Base-by-base conservation (phyloP, 2,329 filamentous ascomycete genomes). In the Aspergillus tanneri region DNA sequence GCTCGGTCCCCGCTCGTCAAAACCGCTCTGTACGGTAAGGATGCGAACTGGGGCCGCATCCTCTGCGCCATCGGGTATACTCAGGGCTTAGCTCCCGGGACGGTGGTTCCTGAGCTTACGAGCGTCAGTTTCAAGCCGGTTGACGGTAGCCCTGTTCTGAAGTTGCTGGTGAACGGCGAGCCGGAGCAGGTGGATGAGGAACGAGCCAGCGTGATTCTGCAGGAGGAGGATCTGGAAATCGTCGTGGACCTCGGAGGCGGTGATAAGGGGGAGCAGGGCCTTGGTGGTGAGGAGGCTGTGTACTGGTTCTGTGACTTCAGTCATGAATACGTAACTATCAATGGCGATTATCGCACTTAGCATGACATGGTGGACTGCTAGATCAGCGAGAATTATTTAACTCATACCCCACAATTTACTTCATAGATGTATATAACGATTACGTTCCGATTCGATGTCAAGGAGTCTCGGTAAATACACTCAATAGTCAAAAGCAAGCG, bases 1-100 rank as follows among this genome's bases (percentile, higher is more conserved):
- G 91, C 93, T 12, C 84, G 86, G 42, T 96, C 90, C 0, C 90
- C 93, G 7, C 82, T 99, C 10, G 93, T 99, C 60, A 99, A 99
- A 78, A 99, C 93, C 0, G 93, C 93, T 0, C 78, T 99, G 32
- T 99, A 99, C 71, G 93, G 93, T 56, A 90, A 90, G 68, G 93
- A 99, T 67, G 93, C 93, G 14, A 99, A 99, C 77, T 99, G 93
- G 93, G 93, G 93, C 25, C 90, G 93, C 46, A 95, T 99, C 54
- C 80, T 97, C 22, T 97, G 93, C 69, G 92, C 93, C 1, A 90
- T 91, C 4, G 93, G 93, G 3, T 97, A 97, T 67, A 77, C 81
- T 0, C 78, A 79, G 50, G 70, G 70, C 59, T 68, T 79, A 60
- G 72, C 45, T 25, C 57, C 63, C 1, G 70, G 68, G 0, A 70